Conservation (phyloP, 352 stramenopile genomes). For the Blastocystis hominis region DNA sequence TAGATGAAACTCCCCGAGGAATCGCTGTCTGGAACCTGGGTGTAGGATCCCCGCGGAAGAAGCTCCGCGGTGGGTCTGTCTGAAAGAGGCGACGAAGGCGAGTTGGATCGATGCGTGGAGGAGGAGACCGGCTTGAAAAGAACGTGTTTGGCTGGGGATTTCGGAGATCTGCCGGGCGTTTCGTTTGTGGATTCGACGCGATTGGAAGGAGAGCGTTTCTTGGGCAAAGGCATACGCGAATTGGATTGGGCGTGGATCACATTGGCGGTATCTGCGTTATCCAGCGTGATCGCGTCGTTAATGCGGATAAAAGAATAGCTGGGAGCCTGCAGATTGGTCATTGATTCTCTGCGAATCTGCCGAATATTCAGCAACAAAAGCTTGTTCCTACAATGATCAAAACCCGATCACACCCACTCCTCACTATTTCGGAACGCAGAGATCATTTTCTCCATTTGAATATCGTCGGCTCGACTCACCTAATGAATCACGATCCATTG, state of each 20-base stretch:
- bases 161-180: not conserved
- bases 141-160: not conserved
- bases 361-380: slow-evolving; percentile 6
- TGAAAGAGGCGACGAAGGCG: too few relatives aligned
- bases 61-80: not conserved
- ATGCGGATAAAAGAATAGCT: not conserved
- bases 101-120: too few relatives aligned
- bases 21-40: not conserved
- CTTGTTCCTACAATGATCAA: slow-evolving; percentile 4
- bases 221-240: not conserved
- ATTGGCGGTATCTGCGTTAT: not conserved
- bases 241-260: not conserved
- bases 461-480: slow-evolving; percentile 16
- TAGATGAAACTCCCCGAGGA: not conserved
- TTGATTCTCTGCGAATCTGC: slow-evolving; percentile 37
- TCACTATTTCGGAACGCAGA: slow-evolving; percentile 29
- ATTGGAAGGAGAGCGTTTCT: not conserved
- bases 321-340: not conserved
- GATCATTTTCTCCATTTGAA: slow-evolving; percentile 54
- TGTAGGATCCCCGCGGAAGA: not conserved
- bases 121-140: not conserved
- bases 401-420: not conserved
- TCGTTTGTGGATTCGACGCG: not conserved
- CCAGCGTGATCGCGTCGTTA: not conserved
- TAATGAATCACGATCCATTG: not conserved